Evolutionary conservation across 345 rosid genomes (phyloP).

Genomic region (Rhizophora mangle): DNA sequence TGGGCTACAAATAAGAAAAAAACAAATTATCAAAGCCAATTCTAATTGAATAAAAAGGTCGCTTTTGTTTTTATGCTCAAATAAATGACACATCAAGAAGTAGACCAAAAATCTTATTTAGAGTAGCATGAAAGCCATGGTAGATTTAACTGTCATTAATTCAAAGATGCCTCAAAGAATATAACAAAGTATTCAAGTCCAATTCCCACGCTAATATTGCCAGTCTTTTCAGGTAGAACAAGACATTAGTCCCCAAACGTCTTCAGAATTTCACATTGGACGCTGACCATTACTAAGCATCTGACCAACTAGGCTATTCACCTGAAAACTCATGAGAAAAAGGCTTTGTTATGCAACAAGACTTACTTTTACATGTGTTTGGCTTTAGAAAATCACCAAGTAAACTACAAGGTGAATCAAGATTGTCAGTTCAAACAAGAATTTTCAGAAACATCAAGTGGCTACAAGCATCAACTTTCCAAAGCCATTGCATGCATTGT

Average conservation of each 20-base stretch:
- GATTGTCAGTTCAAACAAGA: neutral
- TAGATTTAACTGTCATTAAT: neutral
- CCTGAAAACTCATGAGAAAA: conserved; percentile 40
- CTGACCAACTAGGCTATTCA: conserved; percentile 79
- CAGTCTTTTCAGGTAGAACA: neutral
- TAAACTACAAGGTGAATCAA: too few relatives aligned
- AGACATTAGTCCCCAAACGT: neutral
- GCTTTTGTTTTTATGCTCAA: too few relatives aligned
- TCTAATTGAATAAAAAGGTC: too few relatives aligned
- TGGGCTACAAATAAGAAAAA: too few relatives aligned
- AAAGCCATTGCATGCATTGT: neutral
- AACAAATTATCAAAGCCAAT: too few relatives aligned
- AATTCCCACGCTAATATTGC: neutral
- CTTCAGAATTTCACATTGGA: conserved; percentile 40
- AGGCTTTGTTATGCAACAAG: neutral
- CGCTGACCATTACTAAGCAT: conserved; percentile 71
- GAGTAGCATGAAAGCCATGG: neutral
- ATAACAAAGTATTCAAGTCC: neutral
- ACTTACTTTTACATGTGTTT: neutral
- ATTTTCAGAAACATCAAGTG: neutral
- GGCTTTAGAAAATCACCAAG: neutral
- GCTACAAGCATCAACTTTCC: neutral
- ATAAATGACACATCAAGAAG: too few relatives aligned
- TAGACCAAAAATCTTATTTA: neutral
- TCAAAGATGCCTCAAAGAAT: neutral